Evolutionary conservation across 306 rosid genomes (phyloP), one percentile per base, ranked within the genome.

Genomic region (Malus orientalis): DNA sequence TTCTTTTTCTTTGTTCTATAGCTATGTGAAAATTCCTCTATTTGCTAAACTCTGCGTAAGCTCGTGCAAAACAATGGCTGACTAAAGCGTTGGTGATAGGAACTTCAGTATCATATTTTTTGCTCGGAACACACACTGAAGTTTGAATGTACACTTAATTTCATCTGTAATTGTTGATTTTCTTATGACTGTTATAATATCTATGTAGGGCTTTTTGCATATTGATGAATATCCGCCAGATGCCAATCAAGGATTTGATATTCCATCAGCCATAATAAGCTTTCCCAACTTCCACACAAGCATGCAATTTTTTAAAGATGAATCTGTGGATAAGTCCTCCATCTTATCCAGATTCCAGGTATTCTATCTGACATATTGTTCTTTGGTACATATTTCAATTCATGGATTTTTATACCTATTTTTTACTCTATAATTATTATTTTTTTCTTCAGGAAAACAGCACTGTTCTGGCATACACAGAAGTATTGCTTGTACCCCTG

Each of bases 221-320:
- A 92, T 95, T 72, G 97, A 92, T 84, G 97, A 95, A 76, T 95
- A 95, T 75, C 99, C 97, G 60, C 96, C 97, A 27, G 99, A 90
- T 82, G 97, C 99, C 68, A 91, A 92, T 82, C 97, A 92, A 80
- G 99, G 99, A 74, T 92, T 90, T 67, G 99, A 95, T 80, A 92
- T 95, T 83, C 99, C 99, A 67, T 92, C 99, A 13, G 96, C 99
- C 45, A 70, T 95, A 75, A 91, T 92, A 83, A 90, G 90, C 87
- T 95, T 92, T 80, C 91, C 99, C 13, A 82, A 89, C 72, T 89
- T 90, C 79, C 80, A 74, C 74, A 84, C 91, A 38, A 83, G 88
- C 67, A 85, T 83, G 79, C 89, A 85, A 69, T 88, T 89, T 66
- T 74, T 68, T 10, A 72, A 80, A 75, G 83, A 87, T 54, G 69